A percentile compares a stretch with the other conserved stretches of the same genome.
Evolutionary conservation across 2,329 filamentous ascomycete genomes (phyloP).

Genomic region (Ophiostoma tasmaniense): DNA sequence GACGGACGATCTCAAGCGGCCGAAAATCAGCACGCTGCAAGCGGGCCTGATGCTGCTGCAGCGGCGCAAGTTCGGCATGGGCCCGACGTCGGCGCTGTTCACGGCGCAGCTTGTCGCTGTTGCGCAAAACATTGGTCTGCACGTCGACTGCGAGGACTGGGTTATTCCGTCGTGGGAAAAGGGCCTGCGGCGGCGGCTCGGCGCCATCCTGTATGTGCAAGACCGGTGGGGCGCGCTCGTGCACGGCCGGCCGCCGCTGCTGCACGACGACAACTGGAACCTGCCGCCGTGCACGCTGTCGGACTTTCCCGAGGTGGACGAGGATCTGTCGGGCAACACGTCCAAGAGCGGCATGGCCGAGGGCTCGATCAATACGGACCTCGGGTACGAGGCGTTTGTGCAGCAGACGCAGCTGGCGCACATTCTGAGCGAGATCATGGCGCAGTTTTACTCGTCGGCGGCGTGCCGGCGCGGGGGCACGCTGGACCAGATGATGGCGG

Average conservation of each 20-base stretch:
- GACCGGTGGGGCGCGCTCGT: constrained; percentile 76
- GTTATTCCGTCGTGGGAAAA: constrained; percentile 83
- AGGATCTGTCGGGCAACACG: neutral
- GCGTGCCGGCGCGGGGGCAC: constrained; percentile 9
- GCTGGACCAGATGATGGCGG: constrained; percentile 5
- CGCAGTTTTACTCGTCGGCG: constrained; percentile 7
- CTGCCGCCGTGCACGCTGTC: constrained; percentile 32
- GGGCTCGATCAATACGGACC: constrained; percentile 5
- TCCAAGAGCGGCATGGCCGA: neutral
- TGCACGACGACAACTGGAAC: constrained; percentile 42
- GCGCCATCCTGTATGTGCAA: constrained; percentile 89
- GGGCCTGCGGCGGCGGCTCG: constrained; percentile 71
- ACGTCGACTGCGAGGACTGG: constrained; percentile 81
- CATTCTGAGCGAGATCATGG: constrained; percentile 5
- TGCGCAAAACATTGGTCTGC: constrained; percentile 76
- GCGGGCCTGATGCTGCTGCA: constrained; percentile 68
- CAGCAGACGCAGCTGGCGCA: constrained; percentile 7
- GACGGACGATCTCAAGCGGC: constrained; percentile 62
- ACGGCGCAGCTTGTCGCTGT: constrained; percentile 83
- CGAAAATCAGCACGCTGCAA: constrained; percentile 74
- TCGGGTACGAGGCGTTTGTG: constrained; percentile 9
- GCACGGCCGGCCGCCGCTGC: constrained; percentile 52
- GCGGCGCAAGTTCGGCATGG: constrained; percentile 41
- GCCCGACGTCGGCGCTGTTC: constrained; percentile 71
- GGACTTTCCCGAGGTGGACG: constrained; percentile 22